Conservation (phyloP, 2,329 filamentous ascomycete species). For the Nannizziopsis barbatae region DNA sequence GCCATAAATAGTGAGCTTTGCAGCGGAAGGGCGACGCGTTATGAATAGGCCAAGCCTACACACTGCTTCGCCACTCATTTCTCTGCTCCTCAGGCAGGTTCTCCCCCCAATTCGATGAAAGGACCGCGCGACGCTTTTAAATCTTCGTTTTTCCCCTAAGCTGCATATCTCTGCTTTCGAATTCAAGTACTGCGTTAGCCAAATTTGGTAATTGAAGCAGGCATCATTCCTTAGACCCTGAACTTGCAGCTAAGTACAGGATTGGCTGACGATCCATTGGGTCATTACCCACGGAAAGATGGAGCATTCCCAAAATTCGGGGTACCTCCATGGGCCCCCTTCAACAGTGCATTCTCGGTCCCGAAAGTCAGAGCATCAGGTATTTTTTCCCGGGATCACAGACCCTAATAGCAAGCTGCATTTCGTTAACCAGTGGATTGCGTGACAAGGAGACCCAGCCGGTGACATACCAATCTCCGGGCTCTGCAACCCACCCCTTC, state of each 20-base stretch:
- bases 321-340: neutral
- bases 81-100: no score
- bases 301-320: neutral
- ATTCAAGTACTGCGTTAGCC: neutral
- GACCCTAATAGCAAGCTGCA: neutral
- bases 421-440: no score
- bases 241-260: neutral
- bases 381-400: neutral
- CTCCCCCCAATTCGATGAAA: no score
- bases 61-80: no score
- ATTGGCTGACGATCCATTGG: neutral
- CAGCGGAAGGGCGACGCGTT: no score
- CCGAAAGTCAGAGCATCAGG: slow-evolving; percentile 1
- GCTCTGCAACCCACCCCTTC: no score
- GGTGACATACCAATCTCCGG: no score
- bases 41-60: no score
- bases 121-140: neutral
- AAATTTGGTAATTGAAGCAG: neutral
- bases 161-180: neutral
- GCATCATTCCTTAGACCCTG: neutral
- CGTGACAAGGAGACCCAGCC: no score
- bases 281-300: neutral
- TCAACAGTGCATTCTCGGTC: neutral
- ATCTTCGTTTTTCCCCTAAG: neutral
- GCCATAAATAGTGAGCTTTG: no score